Evolutionary conservation across 176 grass and related monocot species (phyloP).

Genomic region (Avena sativa): DNA sequence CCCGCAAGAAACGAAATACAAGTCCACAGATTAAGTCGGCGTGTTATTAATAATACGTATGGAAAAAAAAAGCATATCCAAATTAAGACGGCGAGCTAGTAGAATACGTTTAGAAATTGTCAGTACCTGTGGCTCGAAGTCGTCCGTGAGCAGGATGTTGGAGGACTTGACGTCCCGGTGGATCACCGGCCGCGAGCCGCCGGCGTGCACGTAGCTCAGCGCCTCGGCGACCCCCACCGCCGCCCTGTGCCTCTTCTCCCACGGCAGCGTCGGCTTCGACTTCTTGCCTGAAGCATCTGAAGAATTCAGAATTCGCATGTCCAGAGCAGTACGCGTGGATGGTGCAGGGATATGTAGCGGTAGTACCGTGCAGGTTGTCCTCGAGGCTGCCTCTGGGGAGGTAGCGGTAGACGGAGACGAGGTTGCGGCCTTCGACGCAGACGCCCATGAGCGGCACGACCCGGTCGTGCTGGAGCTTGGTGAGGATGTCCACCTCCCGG

Average conservation of each 20-base stretch:
- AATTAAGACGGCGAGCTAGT: background rate
- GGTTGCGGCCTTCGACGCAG: constrained; percentile 75
- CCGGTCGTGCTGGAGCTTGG: constrained; percentile 69
- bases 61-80: background rate
- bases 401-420: constrained; percentile 88
- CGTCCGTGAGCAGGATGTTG: constrained; percentile 89
- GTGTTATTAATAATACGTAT: background rate
- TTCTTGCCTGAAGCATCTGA: constrained; percentile 52
- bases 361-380: constrained; percentile 79
- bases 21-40: background rate
- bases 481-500: constrained; percentile 88
- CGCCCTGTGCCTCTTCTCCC: constrained; percentile 73
- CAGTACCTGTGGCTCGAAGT: constrained; percentile 75
- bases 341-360: background rate
- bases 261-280: constrained; percentile 57
- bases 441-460: constrained; percentile 83
- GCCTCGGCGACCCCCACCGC: constrained; percentile 77
- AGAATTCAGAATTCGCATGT: background rate
- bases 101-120: too few species aligned
- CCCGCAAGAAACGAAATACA: background rate
- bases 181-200: constrained; percentile 69
- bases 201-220: constrained; percentile 79
- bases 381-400: constrained; percentile 84
- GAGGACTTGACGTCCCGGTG: constrained; percentile 97
- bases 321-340: background rate